Conservation (phyloP, 2,329 filamentous ascomycete genomes). For the Aspergillus fumigatus region DNA sequence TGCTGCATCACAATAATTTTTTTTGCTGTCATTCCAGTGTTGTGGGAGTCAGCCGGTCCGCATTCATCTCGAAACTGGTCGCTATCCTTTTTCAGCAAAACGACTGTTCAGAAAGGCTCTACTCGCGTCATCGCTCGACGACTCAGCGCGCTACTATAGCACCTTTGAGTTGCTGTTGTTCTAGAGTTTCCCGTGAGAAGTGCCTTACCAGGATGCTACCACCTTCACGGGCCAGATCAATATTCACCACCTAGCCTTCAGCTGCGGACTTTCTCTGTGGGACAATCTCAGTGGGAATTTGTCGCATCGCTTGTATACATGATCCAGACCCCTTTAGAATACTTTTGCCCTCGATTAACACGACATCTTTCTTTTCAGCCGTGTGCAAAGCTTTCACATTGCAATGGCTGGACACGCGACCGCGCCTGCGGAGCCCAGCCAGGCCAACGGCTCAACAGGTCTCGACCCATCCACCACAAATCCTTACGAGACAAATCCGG, state of each 20-base stretch:
- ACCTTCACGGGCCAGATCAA: slow-evolving; percentile 4
- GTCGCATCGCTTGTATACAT: background rate
- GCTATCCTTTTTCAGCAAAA: background rate
- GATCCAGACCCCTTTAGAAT: background rate
- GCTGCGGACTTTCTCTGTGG: background rate
- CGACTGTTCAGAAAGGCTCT: background rate
- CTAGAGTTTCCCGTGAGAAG: background rate
- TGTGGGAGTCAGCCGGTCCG: background rate
- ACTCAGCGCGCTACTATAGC: background rate
- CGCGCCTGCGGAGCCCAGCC: slow-evolving; percentile 13
- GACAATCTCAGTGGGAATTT: background rate
- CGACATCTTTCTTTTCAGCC: background rate
- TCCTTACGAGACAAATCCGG: slow-evolving; percentile 34
- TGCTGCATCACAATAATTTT: background rate
- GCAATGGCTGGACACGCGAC: slow-evolving; percentile 21
- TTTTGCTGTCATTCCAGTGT: background rate
- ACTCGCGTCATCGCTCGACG: background rate
- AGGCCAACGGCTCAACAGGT: slow-evolving; percentile 18
- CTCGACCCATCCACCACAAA: slow-evolving; percentile 14
- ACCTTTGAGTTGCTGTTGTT: background rate
- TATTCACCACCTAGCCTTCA: slow-evolving; percentile 6
- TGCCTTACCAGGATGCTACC: slow-evolving; percentile 10
- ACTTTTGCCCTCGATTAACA: background rate
- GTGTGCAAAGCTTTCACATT: background rate
- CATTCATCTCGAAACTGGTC: background rate